Evolutionary conservation across 2,329 filamentous ascomycete species (phyloP).

Genomic region (Trichoderma aggressivum): DNA sequence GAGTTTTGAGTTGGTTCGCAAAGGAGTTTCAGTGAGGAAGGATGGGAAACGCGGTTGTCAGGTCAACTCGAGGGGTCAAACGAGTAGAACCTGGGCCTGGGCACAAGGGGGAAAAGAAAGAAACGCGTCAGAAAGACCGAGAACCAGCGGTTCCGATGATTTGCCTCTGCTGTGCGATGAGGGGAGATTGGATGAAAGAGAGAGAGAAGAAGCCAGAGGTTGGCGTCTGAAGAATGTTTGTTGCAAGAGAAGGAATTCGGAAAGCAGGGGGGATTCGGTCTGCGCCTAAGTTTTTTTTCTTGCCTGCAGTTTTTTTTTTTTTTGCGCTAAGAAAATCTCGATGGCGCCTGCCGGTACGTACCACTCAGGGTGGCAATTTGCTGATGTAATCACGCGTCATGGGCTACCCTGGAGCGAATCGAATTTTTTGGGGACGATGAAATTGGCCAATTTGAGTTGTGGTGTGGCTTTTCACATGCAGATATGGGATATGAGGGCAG

Average conservation of each 20-base stretch:
- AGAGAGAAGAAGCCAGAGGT: slow-evolving; percentile 10
- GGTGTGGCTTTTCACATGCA: background rate
- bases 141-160: background rate
- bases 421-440: background rate
- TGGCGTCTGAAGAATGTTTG: slow-evolving; percentile 15
- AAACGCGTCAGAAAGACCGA: slow-evolving; percentile 17
- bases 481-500: background rate
- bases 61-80: slow-evolving; percentile 5
- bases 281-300: slow-evolving; percentile 23
- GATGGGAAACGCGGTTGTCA: slow-evolving; percentile 9
- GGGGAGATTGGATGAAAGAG: slow-evolving; percentile 27
- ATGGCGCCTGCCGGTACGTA: slow-evolving; percentile 18
- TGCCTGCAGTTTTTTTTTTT: slow-evolving; percentile 24
- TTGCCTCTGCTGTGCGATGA: slow-evolving; percentile 16
- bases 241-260: slow-evolving; percentile 11
- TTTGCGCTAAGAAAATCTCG: slow-evolving; percentile 23
- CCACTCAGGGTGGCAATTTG: slow-evolving; percentile 3
- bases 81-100: background rate
- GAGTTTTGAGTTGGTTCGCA: slow-evolving; percentile 14
- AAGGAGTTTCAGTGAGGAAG: background rate
- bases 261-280: slow-evolving; percentile 15
- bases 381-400: slow-evolving; percentile 13
- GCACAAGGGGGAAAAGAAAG: background rate
- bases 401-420: background rate
- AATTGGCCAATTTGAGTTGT: background rate